Evolutionary conservation across 208 protist genomes (phyloP), one percentile per base, ranked within the genome.

Genomic region (Acanthamoeba lenticulata): DNA sequence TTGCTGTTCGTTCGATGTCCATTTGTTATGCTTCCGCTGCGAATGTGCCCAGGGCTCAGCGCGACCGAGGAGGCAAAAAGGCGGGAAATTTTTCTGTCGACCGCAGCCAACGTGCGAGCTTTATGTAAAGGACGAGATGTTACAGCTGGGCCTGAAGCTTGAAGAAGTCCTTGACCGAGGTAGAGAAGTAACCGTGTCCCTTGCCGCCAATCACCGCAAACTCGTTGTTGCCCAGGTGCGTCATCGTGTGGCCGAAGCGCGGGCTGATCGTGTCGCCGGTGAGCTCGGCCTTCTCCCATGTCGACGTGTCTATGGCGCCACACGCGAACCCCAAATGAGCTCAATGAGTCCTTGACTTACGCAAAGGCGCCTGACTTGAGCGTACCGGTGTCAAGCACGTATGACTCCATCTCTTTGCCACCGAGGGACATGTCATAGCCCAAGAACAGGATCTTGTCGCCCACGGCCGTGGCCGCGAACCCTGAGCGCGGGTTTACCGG

Each of bases 151-250:
- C 21, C 9, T 44, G 9, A 19, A 83, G 72, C 72, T 83, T 83
- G 40, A 83, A 83, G 72, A 83, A 83, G 24, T 83, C 72, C 72
- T 83, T 83, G 38, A 83, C 72, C 6, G 72, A 83, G 27, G 72
- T 83, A 38, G 72, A 83, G 72, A 83, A 83, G 72, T 36, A 83
- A 15, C 17, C 34, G 40, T 83, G 49, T 32, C 72, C 72, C 72
- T 83, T 83, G 34, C 72, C 72, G 13, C 72, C 72, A 38, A 83
- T 83, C 72, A 83, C 72, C 1, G 72, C 72, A 38, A 49, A 83
- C 72, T 83, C 36, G 40, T 83, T 83, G 72, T n/a, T n/a, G 72
- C 72, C 72, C 40, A 83, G 40, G 29, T 83, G 42, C 24, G 72
- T 83, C 40, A 38, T 83, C 27, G 72, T 83, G 72, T 83, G 72